A percentile compares a stretch with the other conserved stretches of the same genome.
Conservation (phyloP, 345 rosid species). For the Eutrema yunnanense region DNA sequence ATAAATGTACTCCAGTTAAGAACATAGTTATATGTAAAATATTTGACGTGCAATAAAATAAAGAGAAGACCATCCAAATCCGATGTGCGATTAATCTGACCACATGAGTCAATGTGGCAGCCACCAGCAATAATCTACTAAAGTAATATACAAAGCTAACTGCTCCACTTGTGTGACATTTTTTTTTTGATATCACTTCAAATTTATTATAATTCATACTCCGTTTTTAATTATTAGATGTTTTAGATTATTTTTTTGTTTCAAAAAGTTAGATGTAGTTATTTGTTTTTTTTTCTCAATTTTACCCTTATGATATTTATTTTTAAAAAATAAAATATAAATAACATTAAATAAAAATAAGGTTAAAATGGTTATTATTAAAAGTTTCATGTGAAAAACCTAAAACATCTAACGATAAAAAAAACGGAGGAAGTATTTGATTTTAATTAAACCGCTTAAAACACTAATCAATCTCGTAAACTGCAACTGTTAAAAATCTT, state of each 20-base stretch:
- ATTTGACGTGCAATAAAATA: constrained; percentile 5
- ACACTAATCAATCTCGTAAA: neutral
- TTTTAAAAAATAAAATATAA: too few species aligned
- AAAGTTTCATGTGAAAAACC: too few species aligned
- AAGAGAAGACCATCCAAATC: constrained; percentile 13
- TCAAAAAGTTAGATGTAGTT: too few species aligned
- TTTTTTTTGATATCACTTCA: neutral
- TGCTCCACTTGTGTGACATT: constrained; percentile 15
- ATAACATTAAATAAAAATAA: too few species aligned
- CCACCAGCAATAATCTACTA: constrained; percentile 3
- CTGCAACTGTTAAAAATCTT: neutral
- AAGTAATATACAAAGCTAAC: constrained; percentile 4
- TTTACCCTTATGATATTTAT: too few species aligned
- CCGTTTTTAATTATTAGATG: too few species aligned
- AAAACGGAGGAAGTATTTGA: too few species aligned
- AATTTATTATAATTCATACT: neutral
- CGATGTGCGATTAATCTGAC: constrained; percentile 11
- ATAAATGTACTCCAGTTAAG: neutral
- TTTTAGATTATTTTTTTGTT: too few species aligned
- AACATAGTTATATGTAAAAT: neutral
- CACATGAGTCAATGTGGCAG: constrained; percentile 29
- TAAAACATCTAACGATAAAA: too few species aligned
- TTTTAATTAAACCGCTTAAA: neutral
- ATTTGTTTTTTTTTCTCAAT: too few species aligned
- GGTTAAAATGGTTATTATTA: too few species aligned